Percentiles rank a stretch among this genome's conserved stretches.
phyloP scores from a whole-genome alignment of 164 flowering plant species.

The Tetracentron sinense region DNA sequence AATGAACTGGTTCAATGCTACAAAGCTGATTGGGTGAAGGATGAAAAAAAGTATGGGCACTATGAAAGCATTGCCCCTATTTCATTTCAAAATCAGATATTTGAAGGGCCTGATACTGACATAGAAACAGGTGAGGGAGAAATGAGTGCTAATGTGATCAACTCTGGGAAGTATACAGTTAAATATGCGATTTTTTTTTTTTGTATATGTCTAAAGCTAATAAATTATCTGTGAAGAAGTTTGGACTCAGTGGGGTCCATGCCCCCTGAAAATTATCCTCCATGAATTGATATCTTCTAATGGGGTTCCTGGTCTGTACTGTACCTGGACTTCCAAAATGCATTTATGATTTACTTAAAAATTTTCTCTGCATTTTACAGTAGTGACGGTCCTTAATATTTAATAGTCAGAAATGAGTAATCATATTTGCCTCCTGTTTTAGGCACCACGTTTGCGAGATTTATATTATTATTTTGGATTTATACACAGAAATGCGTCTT shows the following conservation, averaged over 20 bases:
- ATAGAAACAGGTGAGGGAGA: conserved; percentile 72
- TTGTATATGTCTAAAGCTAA: too few relatives aligned
- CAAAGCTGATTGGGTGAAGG: conserved; percentile 88
- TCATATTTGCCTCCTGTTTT: neutral
- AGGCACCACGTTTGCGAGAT: neutral
- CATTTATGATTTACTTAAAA: neutral
- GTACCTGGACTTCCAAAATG: neutral
- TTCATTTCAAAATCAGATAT: too few relatives aligned
- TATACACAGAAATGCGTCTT: conserved; percentile 70
- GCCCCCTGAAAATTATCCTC: too few relatives aligned
- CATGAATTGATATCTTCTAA: neutral
- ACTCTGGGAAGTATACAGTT: neutral
- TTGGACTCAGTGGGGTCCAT: neutral
- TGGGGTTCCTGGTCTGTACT: neutral
- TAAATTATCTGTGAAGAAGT: neutral
- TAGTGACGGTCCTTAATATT: neutral
- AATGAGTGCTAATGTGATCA: too few relatives aligned
- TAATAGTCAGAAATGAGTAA: neutral
- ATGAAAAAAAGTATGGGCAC: conserved; percentile 84
- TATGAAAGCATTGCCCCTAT: too few relatives aligned
- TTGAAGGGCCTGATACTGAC: too few relatives aligned
- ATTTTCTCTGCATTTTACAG: neutral
- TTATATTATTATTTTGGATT: neutral
- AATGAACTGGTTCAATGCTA: conserved; percentile 89
- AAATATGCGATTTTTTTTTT: too few relatives aligned